Base-by-base conservation (phyloP, 129 eudicot species). In the Tanacetum coccineum region DNA sequence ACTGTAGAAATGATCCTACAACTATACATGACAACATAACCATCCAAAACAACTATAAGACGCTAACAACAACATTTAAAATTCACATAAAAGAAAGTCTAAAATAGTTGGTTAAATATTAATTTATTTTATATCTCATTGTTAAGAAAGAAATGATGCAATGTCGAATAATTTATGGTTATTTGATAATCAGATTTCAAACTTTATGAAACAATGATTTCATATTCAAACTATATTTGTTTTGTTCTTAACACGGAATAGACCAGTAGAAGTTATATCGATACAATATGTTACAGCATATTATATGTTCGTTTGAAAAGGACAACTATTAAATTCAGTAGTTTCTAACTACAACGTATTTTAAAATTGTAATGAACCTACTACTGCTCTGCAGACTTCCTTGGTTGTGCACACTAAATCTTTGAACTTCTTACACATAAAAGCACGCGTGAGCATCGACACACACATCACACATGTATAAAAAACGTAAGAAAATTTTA, bases 121-220 rank as follows among this genome's bases (percentile, higher is more conserved):
- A 46, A 22, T 2, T 22, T 22, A 22, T 22, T 22, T 0, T 22
- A 22, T 22, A 22, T 22, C 25, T 22, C 44, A 6, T 15, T 58
- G 52, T 56, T 25, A 39, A 4, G 12, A 57, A 74, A 57, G 66
- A 56, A 67, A 49, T 58, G 79, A 66, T 58, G 79, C 62, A 57
- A 74, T 66, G 58, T 25, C 18, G 44, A 25, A 42, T 63, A 63
- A 63, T 53, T 63, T 39, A 62, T 73, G 12, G 3, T 50, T 44
- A 40, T 53, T 40, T 14, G 58, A 18, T n/a, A 4, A n/a, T 22
- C 2, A 22, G 25, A 22, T 22, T 22, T 22, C 1, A 22, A 22
- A 22, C 25, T 22, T 22, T 22, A 22, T 22, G 25, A 22, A 22
- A 22, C 25, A 22, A 22, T 22, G 25, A 22, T 22, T 22, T 22